phyloP scores from a whole-genome alignment of 257 asterid species.

The Phtheirospermum japonicum region DNA sequence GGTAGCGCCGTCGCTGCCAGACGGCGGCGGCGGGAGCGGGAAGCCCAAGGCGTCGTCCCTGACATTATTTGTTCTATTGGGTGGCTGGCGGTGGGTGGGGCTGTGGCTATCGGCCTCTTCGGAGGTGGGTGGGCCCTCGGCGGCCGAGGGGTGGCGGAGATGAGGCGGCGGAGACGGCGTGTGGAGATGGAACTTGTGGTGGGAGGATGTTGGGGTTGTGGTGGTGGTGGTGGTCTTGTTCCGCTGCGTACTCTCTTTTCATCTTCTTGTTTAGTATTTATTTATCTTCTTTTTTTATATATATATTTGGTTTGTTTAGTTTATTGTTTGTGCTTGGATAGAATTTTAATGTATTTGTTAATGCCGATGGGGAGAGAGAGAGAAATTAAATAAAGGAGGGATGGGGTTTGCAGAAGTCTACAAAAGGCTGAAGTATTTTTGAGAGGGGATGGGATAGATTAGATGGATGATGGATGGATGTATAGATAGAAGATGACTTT shows the following conservation, averaged over 20 bases:
- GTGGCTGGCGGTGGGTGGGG: slow-evolving; percentile 4
- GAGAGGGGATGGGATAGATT: neutral
- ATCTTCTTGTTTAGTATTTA: slow-evolving; percentile 29
- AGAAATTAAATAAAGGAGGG: neutral
- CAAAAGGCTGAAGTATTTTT: neutral
- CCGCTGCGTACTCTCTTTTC: slow-evolving; percentile 47
- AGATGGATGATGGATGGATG: neutral
- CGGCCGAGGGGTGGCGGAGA: slow-evolving; percentile 28
- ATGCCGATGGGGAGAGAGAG: neutral
- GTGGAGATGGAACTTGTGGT: slow-evolving; percentile 28
- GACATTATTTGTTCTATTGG: slow-evolving; percentile 11
- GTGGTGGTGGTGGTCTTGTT: slow-evolving; percentile 26
- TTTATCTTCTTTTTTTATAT: too few species aligned
- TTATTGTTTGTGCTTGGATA: too few species aligned
- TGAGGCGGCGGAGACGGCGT: slow-evolving; percentile 24
- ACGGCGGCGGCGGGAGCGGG: slow-evolving; percentile 24
- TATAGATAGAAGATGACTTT: too few species aligned
- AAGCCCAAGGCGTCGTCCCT: slow-evolving; percentile 2
- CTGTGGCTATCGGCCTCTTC: slow-evolving; percentile 32
- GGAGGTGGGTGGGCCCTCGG: too few species aligned
- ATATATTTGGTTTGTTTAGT: too few species aligned
- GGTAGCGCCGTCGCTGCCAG: slow-evolving; percentile 50
- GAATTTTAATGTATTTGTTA: neutral
- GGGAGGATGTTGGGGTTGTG: neutral
- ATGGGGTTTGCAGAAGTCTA: neutral